Evolutionary conservation across 768 basidiomycete species (phyloP).

Genomic region (Crepidotus variabilis): DNA sequence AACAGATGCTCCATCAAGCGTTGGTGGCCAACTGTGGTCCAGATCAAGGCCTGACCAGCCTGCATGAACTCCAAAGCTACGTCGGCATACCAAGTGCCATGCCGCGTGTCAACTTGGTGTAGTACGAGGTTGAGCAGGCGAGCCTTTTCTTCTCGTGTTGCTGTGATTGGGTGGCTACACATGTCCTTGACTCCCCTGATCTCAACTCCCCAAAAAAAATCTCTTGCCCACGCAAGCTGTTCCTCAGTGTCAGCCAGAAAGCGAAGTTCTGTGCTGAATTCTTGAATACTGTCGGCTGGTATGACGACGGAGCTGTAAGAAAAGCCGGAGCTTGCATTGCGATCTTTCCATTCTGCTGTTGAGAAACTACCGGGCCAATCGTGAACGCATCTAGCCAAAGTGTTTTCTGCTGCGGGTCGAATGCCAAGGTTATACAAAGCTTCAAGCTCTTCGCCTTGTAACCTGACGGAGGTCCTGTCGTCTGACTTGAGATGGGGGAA

Average conservation of each 20-base stretch:
- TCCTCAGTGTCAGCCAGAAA: background rate
- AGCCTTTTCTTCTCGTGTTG: rapidly evolving
- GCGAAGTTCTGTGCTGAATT: background rate
- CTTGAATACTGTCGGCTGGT: background rate
- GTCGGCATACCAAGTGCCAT: background rate
- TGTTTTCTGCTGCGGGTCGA: background rate
- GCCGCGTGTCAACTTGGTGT: background rate
- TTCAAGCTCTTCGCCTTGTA: background rate
- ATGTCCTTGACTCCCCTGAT: slow-evolving; percentile 5
- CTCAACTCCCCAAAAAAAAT: slow-evolving; percentile 6
- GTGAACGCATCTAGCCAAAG: background rate
- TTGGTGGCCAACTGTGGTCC: background rate
- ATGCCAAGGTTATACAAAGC: background rate
- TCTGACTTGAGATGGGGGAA: background rate
- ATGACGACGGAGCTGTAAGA: background rate
- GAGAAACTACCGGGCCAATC: slow-evolving; percentile 1
- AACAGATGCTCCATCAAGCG: background rate
- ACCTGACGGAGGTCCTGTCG: background rate
- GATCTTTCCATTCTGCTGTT: background rate
- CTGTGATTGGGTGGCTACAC: background rate
- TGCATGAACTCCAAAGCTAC: background rate
- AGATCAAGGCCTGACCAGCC: background rate
- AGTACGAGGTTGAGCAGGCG: background rate
- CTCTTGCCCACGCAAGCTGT: background rate
- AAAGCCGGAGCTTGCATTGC: background rate